Percentiles rank a stretch among this genome's conserved stretches.
Evolutionary conservation across 306 rosid genomes (phyloP).

Genomic region (Gynostemma pentaphyllum): DNA sequence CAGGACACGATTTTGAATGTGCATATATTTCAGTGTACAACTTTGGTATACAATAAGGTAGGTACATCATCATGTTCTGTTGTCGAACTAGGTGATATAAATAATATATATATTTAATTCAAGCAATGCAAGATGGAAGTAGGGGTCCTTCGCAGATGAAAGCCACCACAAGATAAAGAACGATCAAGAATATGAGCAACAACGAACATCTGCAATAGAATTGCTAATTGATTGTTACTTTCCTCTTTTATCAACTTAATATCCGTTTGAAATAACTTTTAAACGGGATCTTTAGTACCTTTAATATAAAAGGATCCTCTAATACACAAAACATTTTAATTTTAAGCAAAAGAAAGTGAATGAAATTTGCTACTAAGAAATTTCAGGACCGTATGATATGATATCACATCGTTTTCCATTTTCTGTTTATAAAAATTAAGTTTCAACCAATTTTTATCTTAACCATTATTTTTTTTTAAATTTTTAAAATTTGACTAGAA

Average conservation of each 20-base stretch:
- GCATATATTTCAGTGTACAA: not conserved
- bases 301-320: too few relatives aligned
- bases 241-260: not conserved
- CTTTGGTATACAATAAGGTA: not conserved
- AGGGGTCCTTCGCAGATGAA: conserved; percentile 20
- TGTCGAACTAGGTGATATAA: not conserved
- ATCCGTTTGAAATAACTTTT: too few relatives aligned
- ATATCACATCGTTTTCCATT: too few relatives aligned
- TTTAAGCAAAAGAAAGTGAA: too few relatives aligned
- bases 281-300: too few relatives aligned
- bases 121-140: conserved; percentile 43
- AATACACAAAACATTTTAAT: too few relatives aligned
- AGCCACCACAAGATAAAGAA: conserved; percentile 13
- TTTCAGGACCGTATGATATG: too few relatives aligned
- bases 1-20: not conserved
- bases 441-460: too few relatives aligned
- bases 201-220: conserved; percentile 12
- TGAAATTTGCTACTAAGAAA: too few relatives aligned
- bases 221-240: not conserved
- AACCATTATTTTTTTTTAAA: too few relatives aligned
- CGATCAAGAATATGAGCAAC: conserved; percentile 7
- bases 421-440: too few relatives aligned
- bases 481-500: too few relatives aligned
- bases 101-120: conserved; percentile 12
- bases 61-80: conserved; percentile 4